phyloP scores from a whole-genome alignment of 768 basidiomycete genomes.

The Tulasnella sp. region DNA sequence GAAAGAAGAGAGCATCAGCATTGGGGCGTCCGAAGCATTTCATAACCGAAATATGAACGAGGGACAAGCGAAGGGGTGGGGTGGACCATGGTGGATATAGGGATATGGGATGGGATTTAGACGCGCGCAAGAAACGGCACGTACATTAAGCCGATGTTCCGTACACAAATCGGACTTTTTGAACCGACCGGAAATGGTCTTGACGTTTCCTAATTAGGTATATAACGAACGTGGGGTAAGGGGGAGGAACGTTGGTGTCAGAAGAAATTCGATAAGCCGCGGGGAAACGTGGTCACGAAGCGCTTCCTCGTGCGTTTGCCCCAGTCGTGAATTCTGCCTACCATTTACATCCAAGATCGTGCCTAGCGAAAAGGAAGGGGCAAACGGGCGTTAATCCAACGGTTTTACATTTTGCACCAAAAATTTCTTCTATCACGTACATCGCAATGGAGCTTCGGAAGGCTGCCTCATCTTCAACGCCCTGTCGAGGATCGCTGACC shows the following conservation, averaged over 20 bases:
- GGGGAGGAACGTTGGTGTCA: conserved; percentile 5
- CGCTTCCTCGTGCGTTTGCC: conserved; percentile 23
- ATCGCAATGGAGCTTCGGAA: conserved; percentile 84
- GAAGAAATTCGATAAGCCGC: neutral
- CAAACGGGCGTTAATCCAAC: conserved; percentile 31
- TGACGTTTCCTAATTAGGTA: conserved; percentile 62
- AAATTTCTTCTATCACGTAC: conserved; percentile 50
- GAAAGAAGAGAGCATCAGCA: too few species aligned
- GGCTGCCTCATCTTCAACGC: conserved; percentile 85
- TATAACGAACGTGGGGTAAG: conserved; percentile 1
- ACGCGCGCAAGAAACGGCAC: conserved; percentile 36
- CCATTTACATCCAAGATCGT: conserved; percentile 85
- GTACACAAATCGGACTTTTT: conserved; percentile 84
- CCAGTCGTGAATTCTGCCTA: conserved; percentile 42
- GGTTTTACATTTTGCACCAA: neutral
- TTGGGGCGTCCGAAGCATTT: too few species aligned
- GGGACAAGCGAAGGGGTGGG: too few species aligned
- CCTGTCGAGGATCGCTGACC: conserved; percentile 73
- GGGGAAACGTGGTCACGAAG: conserved; percentile 18
- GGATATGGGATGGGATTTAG: conserved; percentile 33
- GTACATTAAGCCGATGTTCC: conserved; percentile 86
- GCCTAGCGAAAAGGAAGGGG: conserved; percentile 49
- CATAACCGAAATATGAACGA: too few species aligned
- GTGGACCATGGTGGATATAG: conserved; percentile 5
- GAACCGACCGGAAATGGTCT: conserved; percentile 83